These are phyloP conservation scores for Fusarium sp. DNA, from an alignment of 2,329 filamentous ascomycete species.

Conservation along the genomic window DNA sequence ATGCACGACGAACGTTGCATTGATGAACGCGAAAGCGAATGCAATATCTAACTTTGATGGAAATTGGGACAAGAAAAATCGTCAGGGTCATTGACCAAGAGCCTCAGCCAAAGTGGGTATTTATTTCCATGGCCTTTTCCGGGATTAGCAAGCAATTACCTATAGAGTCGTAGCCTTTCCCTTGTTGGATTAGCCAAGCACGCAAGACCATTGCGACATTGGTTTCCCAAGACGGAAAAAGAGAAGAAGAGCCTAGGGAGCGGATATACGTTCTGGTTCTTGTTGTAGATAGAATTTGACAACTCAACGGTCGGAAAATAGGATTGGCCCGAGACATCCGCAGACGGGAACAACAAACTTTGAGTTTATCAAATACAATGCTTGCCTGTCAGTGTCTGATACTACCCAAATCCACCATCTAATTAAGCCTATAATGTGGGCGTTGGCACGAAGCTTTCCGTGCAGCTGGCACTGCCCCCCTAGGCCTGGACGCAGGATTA, in stretches of 20 bases:
- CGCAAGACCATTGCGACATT: slow-evolving; percentile 6
- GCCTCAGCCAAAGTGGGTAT: slow-evolving; percentile 5
- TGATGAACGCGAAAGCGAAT: not conserved
- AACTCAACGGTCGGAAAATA: no score
- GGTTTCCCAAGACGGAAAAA: not conserved
- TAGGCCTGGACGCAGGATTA: no score
- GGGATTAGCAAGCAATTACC: slow-evolving; percentile 2
- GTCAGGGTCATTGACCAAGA: slow-evolving; percentile 11
- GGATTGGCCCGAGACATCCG: no score
- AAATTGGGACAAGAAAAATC: not conserved
- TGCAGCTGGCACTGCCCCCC: no score
- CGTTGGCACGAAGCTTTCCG: no score
- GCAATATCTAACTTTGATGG: not conserved
- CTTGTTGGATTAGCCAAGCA: slow-evolving; percentile 1
- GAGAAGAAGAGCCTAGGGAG: not conserved
- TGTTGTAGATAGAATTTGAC: no score
- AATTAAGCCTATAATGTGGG: no score
- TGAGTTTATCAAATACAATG: no score
- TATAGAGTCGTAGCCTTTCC: not conserved
- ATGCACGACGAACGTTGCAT: not conserved
- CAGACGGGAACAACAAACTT: no score
- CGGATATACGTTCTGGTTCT: no score
- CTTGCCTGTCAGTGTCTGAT: no score
- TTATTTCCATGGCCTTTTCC: not conserved
- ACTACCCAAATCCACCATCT: no score